Base-by-base conservation (phyloP, 495 filamentous ascomycete species). In the Daldinia concentrica region DNA sequence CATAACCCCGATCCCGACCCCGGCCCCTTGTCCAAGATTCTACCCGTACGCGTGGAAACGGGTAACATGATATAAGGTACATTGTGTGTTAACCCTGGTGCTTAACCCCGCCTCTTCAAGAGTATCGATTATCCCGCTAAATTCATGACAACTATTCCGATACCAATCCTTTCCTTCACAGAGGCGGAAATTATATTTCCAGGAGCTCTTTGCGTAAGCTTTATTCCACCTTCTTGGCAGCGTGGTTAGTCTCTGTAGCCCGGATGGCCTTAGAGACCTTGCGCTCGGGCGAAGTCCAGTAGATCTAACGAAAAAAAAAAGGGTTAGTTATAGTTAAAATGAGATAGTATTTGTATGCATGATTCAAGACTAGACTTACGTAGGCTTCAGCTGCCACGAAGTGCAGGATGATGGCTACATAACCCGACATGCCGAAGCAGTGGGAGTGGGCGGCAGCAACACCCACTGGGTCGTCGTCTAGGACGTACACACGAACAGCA, bases 301-400 rank as follows among this genome's bases (percentile, higher is more conserved):
- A 72, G 7, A 89, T 69, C 78, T 84, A 37, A 29, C 9, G 3
- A 4, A 56, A 22, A 27, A 4, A 56, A 22, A 27, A 9, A 41
- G 22, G 12, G 41, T 74, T 36, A 74, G 58, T 37, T 8, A 39
- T 14, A 6, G n/a, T 29, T 19, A n/a, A 59, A 22, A 54, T 8
- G 24, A 15, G 1, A 15, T 51, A 14, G 2, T 17, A 39, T 17
- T 8, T 30, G 12, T 11, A 45, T n/a, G 19, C 30, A 43, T 34
- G 5, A 14, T 11, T 41, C 22, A 30, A 22, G 22, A 30, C 24
- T 50, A 22, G 22, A 75, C 75, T 74, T 67, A 80, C 77, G 68
- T 88, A 88, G 14, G 86, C 64, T 74, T 88, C 86, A 6, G 83
- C 77, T 6, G 79, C 80, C 34, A 86, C 32, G 29, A 72, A 69